A percentile compares a stretch with the other conserved stretches of the same genome.
These are phyloP conservation scores for Nicotiana benthamiana DNA, from an alignment of 257 asterid genomes.

Conservation along the genomic window DNA sequence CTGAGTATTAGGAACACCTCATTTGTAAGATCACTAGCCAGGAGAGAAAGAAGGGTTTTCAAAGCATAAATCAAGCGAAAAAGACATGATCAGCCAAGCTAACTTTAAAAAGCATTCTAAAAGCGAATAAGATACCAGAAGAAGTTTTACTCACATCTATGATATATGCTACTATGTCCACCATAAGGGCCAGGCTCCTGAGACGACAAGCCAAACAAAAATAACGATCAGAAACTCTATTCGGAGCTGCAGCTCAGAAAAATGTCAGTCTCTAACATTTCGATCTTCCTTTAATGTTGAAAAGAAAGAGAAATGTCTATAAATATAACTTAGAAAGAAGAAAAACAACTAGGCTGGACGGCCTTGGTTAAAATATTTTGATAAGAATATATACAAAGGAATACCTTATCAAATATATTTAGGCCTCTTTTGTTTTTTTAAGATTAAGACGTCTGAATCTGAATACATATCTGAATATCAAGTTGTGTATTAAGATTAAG, in stretches of 20 bases:
- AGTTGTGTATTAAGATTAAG: too few relatives aligned
- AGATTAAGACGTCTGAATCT: too few relatives aligned
- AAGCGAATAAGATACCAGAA: background rate
- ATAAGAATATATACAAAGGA: background rate
- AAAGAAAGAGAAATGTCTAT: background rate
- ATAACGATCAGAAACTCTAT: background rate
- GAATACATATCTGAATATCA: too few relatives aligned
- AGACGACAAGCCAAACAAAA: constrained; percentile 26
- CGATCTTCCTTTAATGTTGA: background rate
- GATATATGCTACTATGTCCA: constrained; percentile 22
- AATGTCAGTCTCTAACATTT: background rate
- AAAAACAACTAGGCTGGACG: background rate
- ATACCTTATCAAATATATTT: background rate
- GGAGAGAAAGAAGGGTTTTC: background rate
- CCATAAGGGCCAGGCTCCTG: constrained; percentile 29
- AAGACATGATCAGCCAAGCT: background rate
- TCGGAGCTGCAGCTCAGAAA: background rate
- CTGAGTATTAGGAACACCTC: background rate
- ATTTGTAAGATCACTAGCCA: background rate
- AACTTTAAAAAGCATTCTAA: background rate
- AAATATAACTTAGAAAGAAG: background rate
- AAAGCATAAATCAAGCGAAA: background rate
- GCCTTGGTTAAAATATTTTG: background rate
- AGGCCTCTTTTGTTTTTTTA: too few relatives aligned
- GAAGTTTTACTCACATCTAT: constrained; percentile 30